Evolutionary conservation across 176 grass and related monocot genomes (phyloP).

Genomic region (Triticum urartu): DNA sequence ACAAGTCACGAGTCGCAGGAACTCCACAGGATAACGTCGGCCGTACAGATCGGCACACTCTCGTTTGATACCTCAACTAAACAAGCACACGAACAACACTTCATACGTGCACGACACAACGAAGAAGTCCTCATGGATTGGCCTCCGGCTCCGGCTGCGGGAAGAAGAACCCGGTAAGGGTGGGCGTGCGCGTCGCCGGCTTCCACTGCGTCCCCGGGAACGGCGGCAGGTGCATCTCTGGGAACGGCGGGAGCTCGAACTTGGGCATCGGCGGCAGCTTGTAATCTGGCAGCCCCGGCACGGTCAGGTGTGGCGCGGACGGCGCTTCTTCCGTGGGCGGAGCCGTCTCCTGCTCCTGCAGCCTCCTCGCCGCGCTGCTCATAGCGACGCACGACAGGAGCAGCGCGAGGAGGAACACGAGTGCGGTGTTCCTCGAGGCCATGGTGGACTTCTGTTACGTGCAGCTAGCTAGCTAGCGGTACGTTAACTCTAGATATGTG

Average conservation of each 20-base stretch:
- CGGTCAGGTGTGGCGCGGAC: background rate
- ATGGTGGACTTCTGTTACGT: background rate
- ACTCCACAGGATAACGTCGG: no score
- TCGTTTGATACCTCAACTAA: no score
- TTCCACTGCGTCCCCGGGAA: slow-evolving; percentile 23
- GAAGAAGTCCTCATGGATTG: background rate
- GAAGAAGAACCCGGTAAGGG: slow-evolving; percentile 18
- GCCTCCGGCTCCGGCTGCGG: slow-evolving; percentile 25
- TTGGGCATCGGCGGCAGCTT: slow-evolving; percentile 16
- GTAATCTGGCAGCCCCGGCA: background rate
- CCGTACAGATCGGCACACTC: no score
- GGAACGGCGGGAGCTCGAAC: background rate
- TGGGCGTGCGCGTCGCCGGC: background rate
- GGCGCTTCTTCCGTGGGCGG: background rate
- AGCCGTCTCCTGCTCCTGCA: background rate
- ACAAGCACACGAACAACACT: background rate
- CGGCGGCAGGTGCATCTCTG: slow-evolving; percentile 3
- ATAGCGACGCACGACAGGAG: background rate
- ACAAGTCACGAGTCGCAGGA: no score
- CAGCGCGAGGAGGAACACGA: background rate
- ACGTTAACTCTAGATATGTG: no score
- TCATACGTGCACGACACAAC: background rate
- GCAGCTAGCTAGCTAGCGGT: background rate
- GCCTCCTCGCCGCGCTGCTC: slow-evolving; percentile 1
- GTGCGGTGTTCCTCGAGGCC: background rate